Evolutionary conservation across 768 basidiomycete species (phyloP), one percentile per base, ranked within the genome.

Genomic region (Lepiota venenata): DNA sequence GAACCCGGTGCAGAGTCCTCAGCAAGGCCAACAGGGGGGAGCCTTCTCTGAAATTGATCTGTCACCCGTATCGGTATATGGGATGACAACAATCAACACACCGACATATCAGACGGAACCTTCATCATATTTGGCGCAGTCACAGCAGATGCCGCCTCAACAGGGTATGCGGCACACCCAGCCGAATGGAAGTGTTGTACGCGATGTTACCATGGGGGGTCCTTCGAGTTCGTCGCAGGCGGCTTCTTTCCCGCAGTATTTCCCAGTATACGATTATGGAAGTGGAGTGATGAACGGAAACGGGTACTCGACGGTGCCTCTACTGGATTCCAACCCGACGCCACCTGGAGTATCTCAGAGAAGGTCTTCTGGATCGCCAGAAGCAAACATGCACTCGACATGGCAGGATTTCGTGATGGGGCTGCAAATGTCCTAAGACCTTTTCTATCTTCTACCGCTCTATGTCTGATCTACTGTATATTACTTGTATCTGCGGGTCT

Each of bases 211-310:
- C 39, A 55, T 55, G 53, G 52, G 22, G 16, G 39, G 46, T 25
- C 53, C 53, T 40, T 40, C 40, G 25, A 52, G 44, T 22, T 43
- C 41, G 25, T 47, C 11, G 29, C 52, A 46, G 58, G 51, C 38
- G 65, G 56, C 57, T 5, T 49, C 63, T 36, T 81, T 84, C 70
- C 87, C 87, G 12, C 80, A 77, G 61, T 89, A 88, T 61, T 88
- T 90, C 76, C 78, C 85, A 1, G 87, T 88, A 29, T 88, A 85
- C 60, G 87, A 88, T 64, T 88, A 89, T 63, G 78, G 74, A 18
- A 68, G 65, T 40, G 64, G 67, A 59, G 55, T 66, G 61, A 56
- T 62, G 42, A 63, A 58, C 53, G 58, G 60, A 10, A 61, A 48
- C 41, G 50, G 56, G 32, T 45, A 47, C 40, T 32, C 51, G 47